phyloP scores from a whole-genome alignment of 2,329 filamentous ascomycete species.

The Phaeoacremonium minimum region DNA sequence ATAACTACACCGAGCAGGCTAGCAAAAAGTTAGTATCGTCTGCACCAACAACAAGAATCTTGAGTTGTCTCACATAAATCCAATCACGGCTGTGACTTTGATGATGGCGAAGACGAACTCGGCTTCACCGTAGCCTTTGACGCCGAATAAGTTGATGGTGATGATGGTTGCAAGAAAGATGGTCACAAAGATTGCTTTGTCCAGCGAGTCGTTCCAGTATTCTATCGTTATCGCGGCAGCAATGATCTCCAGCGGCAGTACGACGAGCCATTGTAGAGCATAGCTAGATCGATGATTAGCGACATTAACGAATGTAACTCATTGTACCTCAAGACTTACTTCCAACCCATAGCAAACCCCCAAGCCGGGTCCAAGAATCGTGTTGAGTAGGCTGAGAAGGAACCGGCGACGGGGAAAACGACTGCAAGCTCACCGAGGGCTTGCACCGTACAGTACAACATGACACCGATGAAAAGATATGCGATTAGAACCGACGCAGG shows the following conservation, averaged over 20 bases:
- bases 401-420: constrained; percentile 84
- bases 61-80: constrained; percentile 65
- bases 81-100: constrained; percentile 82
- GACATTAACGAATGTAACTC: neutral
- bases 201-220: constrained; percentile 67
- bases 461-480: constrained; percentile 74
- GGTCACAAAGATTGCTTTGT: constrained; percentile 73
- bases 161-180: constrained; percentile 77
- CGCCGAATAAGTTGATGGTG: constrained; percentile 79
- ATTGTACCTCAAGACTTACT: constrained; percentile 58
- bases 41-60: constrained; percentile 1
- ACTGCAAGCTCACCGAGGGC: constrained; percentile 90
- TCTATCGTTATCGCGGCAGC: constrained; percentile 79
- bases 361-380: constrained; percentile 90
- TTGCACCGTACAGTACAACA: constrained; percentile 91
- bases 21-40: constrained; percentile 12
- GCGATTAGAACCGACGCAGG: constrained; percentile 74
- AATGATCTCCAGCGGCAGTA: constrained; percentile 81
- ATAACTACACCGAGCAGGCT: constrained; percentile 82
- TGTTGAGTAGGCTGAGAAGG: constrained; percentile 88
- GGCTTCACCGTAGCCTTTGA: constrained; percentile 84
- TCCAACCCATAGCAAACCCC: constrained; percentile 96
- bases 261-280: constrained; percentile 80
- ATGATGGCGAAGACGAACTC: constrained; percentile 84
- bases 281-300: constrained; percentile 53